phyloP scores from a whole-genome alignment of 345 rosid species.

The Pseudoturritis turrita region DNA sequence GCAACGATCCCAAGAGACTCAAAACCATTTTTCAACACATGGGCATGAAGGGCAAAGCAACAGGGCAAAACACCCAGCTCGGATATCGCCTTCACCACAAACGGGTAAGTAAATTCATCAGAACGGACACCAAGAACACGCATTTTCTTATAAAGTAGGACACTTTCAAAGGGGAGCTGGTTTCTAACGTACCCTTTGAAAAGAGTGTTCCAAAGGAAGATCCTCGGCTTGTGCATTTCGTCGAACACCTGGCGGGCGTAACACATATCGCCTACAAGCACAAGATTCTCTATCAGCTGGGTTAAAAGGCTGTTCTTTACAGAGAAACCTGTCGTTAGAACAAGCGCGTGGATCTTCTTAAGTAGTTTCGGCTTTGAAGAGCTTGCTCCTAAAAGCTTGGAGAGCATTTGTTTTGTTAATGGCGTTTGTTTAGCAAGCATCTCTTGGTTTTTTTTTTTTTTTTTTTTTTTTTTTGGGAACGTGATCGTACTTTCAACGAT shows the following conservation, averaged over 20 bases:
- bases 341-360: conserved; percentile 36
- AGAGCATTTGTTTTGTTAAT: conserved; percentile 34
- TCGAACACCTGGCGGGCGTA: conserved; percentile 50
- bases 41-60: conserved; percentile 35
- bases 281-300: conserved; percentile 22
- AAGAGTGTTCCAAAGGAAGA: conserved; percentile 52
- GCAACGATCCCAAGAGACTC: conserved; percentile 37
- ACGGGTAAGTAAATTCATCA: conserved; percentile 46
- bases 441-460: not conserved
- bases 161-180: conserved; percentile 24
- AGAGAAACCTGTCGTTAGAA: conserved; percentile 38
- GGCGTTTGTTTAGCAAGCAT: conserved; percentile 26
- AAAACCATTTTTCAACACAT: conserved; percentile 40
- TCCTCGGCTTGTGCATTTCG: conserved; percentile 51
- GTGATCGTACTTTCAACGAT: not conserved
- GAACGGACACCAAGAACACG: conserved; percentile 32
- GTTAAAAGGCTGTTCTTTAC: conserved; percentile 46
- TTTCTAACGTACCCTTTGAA: conserved; percentile 44
- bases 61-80: conserved; percentile 19
- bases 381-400: conserved; percentile 29
- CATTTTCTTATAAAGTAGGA: conserved; percentile 35
- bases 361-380: conserved; percentile 34
- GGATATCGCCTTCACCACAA: conserved; percentile 42
- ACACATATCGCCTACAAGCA: conserved; percentile 28
- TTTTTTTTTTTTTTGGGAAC: not conserved